phyloP scores from a whole-genome alignment of 495 filamentous ascomycete species.

The Penicillium pancosmium region DNA sequence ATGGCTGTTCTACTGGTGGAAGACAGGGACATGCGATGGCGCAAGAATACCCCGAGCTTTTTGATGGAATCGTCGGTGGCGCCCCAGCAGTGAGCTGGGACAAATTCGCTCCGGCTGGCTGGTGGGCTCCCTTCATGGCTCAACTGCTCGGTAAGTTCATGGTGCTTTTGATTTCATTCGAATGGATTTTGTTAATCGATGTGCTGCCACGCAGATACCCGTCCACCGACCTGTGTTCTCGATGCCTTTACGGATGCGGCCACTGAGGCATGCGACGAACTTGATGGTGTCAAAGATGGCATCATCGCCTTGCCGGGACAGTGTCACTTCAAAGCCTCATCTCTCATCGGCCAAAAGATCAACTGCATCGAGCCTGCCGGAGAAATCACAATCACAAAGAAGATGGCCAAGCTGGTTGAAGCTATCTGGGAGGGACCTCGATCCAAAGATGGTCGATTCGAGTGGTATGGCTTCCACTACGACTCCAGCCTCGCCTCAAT shows the following conservation, averaged over 20 bases:
- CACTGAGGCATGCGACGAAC: constrained; percentile 46
- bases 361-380: constrained; percentile 32
- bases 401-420: constrained; percentile 23
- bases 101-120: constrained; percentile 29
- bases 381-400: constrained; percentile 14
- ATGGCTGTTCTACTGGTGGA: constrained; percentile 53
- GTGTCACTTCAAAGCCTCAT: constrained; percentile 54
- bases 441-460: constrained; percentile 17
- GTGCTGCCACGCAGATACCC: constrained; percentile 13
- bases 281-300: constrained; percentile 60
- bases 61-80: constrained; percentile 64
- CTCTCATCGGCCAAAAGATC: constrained; percentile 50
- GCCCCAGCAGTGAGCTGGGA: constrained; percentile 47
- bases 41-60: constrained; percentile 45
- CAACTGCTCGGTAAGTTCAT: constrained; percentile 32
- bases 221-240: constrained; percentile 41
- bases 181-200: not conserved
- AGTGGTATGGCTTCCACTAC: constrained; percentile 34
- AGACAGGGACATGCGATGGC: constrained; percentile 49
- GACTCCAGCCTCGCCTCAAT: constrained; percentile 17
- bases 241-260: constrained; percentile 49
- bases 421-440: constrained; percentile 29
- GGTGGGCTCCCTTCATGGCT: constrained; percentile 25
- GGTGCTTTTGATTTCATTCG: not conserved
- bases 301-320: constrained; percentile 57